Evolutionary conservation across 2,329 filamentous ascomycete species (phyloP).

Genomic region (Cladosporium colombiae): DNA sequence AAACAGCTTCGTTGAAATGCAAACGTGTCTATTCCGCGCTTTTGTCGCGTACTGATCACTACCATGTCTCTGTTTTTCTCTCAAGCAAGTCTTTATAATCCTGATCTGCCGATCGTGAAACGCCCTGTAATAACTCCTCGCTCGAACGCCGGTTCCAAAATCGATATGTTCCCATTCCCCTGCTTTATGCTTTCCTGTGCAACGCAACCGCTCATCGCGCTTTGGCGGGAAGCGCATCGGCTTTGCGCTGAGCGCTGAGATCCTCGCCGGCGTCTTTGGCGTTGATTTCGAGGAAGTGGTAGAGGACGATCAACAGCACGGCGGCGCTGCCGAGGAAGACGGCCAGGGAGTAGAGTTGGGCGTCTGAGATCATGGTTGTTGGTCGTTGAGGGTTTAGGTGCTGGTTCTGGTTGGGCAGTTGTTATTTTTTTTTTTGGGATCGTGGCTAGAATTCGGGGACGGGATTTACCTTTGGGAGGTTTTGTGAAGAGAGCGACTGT

Average conservation of each 20-base stretch:
- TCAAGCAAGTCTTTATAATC: background rate
- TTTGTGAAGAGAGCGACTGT: background rate
- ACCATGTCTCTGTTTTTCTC: background rate
- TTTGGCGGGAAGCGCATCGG: constrained; percentile 36
- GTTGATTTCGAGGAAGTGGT: constrained; percentile 96
- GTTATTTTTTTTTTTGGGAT: background rate
- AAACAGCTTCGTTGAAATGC: background rate
- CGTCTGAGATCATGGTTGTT: constrained; percentile 85
- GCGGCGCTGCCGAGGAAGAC: constrained; percentile 87
- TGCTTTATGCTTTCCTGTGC: background rate
- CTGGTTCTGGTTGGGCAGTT: background rate
- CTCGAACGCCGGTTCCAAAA: constrained; percentile 17
- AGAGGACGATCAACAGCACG: constrained; percentile 90
- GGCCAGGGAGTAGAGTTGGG: constrained; percentile 85
- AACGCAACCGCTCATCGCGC: constrained; percentile 23
- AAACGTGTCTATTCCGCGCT: background rate
- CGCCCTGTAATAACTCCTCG: constrained; percentile 12
- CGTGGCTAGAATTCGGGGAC: background rate
- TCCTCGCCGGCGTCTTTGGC: constrained; percentile 56
- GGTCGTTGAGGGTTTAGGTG: constrained; percentile 27
- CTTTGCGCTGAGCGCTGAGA: constrained; percentile 35
- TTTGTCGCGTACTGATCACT: background rate
- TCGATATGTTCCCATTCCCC: background rate
- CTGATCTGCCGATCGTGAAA: background rate
- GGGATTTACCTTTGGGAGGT: background rate